Evolutionary conservation across 176 grass and related monocot genomes (phyloP).

Genomic region (Typha latifolia): DNA sequence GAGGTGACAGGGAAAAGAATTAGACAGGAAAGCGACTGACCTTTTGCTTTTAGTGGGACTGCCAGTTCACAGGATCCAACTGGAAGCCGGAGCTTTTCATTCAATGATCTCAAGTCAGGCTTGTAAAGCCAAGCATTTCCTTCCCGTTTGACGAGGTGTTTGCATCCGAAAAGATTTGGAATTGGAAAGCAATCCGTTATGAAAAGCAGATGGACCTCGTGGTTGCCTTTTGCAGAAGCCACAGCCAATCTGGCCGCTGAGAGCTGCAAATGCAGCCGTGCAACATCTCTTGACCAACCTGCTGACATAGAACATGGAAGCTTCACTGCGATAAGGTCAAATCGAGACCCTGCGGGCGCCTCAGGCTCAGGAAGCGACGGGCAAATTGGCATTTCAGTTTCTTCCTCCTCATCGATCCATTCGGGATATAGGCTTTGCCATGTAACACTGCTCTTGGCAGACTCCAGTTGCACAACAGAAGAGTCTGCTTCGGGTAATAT

Average conservation of each 20-base stretch:
- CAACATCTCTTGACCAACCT: slow-evolving; percentile 53
- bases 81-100: slow-evolving; percentile 33
- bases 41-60: slow-evolving; percentile 22
- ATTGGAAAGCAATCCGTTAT: slow-evolving; percentile 40
- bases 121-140: slow-evolving; percentile 51
- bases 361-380: slow-evolving; percentile 44
- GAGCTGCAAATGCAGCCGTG: slow-evolving; percentile 65
- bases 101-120: slow-evolving; percentile 22
- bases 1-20: background rate
- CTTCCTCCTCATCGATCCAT: slow-evolving; percentile 59
- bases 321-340: slow-evolving; percentile 64
- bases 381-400: slow-evolving; percentile 26
- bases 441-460: slow-evolving; percentile 32
- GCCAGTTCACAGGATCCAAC: slow-evolving; percentile 59
- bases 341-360: background rate
- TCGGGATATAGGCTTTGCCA: slow-evolving; percentile 52
- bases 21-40: background rate
- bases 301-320: slow-evolving; percentile 28
- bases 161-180: slow-evolving; percentile 61
- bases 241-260: slow-evolving; percentile 50
- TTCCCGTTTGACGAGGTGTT: slow-evolving; percentile 30
- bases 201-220: slow-evolving; percentile 24
- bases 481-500: slow-evolving; percentile 8
- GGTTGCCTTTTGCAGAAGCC: background rate
- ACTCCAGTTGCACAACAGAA: slow-evolving; percentile 24